These are phyloP conservation scores for Serendipita indica DNA, from an alignment of 768 basidiomycete species.

Conservation along the genomic window DNA sequence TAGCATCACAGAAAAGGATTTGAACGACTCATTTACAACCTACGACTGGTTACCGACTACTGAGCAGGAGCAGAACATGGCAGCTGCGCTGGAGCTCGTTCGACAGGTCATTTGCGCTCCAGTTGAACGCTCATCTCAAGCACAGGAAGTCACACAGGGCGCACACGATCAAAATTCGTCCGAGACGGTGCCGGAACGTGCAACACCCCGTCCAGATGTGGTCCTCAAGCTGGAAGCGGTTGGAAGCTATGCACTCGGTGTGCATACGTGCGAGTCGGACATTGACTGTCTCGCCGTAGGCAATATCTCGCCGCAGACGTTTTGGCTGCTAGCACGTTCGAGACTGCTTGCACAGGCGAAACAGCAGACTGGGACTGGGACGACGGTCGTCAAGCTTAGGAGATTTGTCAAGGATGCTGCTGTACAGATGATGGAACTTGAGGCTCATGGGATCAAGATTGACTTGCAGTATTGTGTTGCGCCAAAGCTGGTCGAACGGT, in stretches of 20 bases:
- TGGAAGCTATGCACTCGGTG: slow-evolving; percentile 17
- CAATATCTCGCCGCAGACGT: slow-evolving; percentile 16
- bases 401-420: slow-evolving; percentile 18
- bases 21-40: not conserved
- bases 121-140: not conserved
- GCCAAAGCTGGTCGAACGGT: slow-evolving; percentile 13
- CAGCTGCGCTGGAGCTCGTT: not conserved
- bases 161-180: not conserved
- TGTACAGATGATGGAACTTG: slow-evolving; percentile 18
- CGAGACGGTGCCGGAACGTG: slow-evolving; percentile 27
- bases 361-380: not conserved
- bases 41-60: not conserved
- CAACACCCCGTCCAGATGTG: slow-evolving; percentile 17
- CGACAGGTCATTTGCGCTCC: slow-evolving; percentile 5
- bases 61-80: not conserved
- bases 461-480: slow-evolving; percentile 19
- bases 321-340: slow-evolving; percentile 15
- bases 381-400: slow-evolving; percentile 11
- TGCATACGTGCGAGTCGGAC: slow-evolving; percentile 15
- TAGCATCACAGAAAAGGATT: not conserved
- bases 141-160: not conserved
- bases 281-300: slow-evolving; percentile 18
- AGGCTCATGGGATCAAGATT: slow-evolving; percentile 15
- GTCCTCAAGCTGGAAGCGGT: slow-evolving; percentile 14
- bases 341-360: slow-evolving; percentile 3